Evolutionary conservation across 306 rosid genomes (phyloP).

Genomic region (Astragalus glycyphyllos): DNA sequence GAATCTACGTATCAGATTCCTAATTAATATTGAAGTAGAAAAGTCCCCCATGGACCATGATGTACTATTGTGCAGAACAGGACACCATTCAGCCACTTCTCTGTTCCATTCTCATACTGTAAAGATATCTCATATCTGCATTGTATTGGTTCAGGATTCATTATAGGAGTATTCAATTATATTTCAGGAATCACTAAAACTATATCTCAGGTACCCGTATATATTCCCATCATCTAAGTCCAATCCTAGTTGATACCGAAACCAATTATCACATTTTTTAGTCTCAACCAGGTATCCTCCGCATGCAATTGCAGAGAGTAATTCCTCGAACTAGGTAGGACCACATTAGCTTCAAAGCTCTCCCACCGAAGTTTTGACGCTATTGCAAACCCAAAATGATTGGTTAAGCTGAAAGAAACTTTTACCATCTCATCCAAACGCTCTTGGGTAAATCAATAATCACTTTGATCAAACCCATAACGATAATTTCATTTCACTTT

Average conservation of each 20-base stretch:
- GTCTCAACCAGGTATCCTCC: not conserved
- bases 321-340: too few species aligned
- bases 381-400: too few species aligned
- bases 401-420: too few species aligned
- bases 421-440: too few species aligned
- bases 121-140: not conserved
- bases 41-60: not conserved
- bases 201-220: not conserved
- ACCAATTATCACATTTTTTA: not conserved
- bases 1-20: not conserved
- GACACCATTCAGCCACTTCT: not conserved
- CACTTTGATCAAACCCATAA: too few species aligned
- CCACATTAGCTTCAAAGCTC: not conserved
- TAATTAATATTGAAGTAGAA: not conserved
- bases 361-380: too few species aligned
- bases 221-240: not conserved
- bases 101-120: not conserved
- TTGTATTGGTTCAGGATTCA: not conserved
- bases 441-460: too few species aligned
- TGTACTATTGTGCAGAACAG: not conserved
- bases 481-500: too few species aligned
- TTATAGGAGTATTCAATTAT: not conserved
- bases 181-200: not conserved
- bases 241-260: conserved; percentile 17
- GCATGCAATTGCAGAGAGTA: too few species aligned